These are phyloP conservation scores for Solanum neorickii DNA, from an alignment of 257 asterid genomes.

Conservation along the genomic window DNA sequence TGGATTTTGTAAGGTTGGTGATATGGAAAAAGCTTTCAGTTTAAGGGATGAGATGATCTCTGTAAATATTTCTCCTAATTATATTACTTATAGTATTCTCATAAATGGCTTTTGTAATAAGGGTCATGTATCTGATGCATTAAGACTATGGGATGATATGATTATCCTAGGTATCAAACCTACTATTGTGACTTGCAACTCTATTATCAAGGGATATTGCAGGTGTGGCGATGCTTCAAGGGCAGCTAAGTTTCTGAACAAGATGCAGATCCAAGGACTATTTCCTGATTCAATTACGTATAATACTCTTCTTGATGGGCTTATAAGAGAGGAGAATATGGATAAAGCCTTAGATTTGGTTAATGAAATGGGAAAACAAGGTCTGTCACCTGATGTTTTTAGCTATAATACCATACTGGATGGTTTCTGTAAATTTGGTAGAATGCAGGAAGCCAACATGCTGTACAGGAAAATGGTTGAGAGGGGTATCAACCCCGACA, in stretches of 20 bases:
- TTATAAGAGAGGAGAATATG: conserved; percentile 47
- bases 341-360: conserved; percentile 37
- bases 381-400: conserved; percentile 34
- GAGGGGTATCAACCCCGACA: conserved; percentile 41
- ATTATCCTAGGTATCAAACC: conserved; percentile 36
- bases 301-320: conserved; percentile 64
- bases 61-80: conserved; percentile 35
- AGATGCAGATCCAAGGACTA: conserved; percentile 37
- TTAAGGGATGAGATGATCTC: conserved; percentile 49
- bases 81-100: conserved; percentile 45
- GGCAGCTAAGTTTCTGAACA: conserved; percentile 42
- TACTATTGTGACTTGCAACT: conserved; percentile 47
- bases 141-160: conserved; percentile 62
- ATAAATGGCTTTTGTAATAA: conserved; percentile 53
- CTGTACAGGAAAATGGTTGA: conserved; percentile 36
- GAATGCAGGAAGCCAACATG: conserved; percentile 50
- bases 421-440: conserved; percentile 48
- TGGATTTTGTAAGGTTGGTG: conserved; percentile 61
- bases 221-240: conserved; percentile 33
- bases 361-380: conserved; percentile 42
- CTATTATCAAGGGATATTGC: conserved; percentile 65
- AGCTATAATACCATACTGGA: conserved; percentile 51
- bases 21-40: conserved; percentile 35
- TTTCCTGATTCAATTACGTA: conserved; percentile 42
- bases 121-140: conserved; percentile 43